phyloP scores from a whole-genome alignment of 1,139 yeast genomes.

The Meyerozyma smithsonii region DNA sequence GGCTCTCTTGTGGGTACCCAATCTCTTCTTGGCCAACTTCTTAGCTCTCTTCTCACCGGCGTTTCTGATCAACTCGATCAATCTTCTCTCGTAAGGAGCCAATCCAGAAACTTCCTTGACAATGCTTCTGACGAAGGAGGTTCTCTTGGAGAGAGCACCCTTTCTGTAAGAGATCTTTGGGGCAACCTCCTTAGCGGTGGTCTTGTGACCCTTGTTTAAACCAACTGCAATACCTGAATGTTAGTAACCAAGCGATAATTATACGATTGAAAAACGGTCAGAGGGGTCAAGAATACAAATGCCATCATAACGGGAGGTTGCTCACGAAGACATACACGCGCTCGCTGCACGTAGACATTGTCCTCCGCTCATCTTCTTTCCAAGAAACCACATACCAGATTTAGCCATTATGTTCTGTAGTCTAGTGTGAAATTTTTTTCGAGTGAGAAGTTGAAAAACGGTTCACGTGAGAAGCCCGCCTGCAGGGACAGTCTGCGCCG shows the following conservation, averaged over 20 bases:
- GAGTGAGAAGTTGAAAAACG: neutral
- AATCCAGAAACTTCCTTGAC: constrained; percentile 98
- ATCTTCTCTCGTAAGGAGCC: constrained; percentile 99
- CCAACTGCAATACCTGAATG: constrained; percentile 93
- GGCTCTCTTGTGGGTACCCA: constrained; percentile 99
- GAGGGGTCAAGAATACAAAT: neutral
- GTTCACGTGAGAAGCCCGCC: neutral
- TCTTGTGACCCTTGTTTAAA: constrained; percentile 98
- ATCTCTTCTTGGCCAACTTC: constrained; percentile 99
- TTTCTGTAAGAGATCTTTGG: constrained; percentile 96
- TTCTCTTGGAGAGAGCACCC: constrained; percentile 96
- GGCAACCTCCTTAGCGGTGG: constrained; percentile 86
- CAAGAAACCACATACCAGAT: constrained; percentile 49
- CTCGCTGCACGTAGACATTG: neutral
- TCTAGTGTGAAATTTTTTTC: constrained; percentile 9
- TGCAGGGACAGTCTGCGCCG: neutral
- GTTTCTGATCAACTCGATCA: constrained; percentile 98
- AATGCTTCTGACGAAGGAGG: constrained; percentile 89
- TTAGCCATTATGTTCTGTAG: constrained; percentile 45
- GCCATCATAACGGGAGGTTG: neutral
- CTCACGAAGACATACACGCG: neutral
- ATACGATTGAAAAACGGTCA: neutral
- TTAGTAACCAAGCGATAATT: constrained; percentile 14
- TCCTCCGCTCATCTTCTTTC: neutral
- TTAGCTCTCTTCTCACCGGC: constrained; percentile 99